Evolutionary conservation across 2,329 filamentous ascomycete genomes (phyloP).

Genomic region (Apiospora rasikravindrae): DNA sequence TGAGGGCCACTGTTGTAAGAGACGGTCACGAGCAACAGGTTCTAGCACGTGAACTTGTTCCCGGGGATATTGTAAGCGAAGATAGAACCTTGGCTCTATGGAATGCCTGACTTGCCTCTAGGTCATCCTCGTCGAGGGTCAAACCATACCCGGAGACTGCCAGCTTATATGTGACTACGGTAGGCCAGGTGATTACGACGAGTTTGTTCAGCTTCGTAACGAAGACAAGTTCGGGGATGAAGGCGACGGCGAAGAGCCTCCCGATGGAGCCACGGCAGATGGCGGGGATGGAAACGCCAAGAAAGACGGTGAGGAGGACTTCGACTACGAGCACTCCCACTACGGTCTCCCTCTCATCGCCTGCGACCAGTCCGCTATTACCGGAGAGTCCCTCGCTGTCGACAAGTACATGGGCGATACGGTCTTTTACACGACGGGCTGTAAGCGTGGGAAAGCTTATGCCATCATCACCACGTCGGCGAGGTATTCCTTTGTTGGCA

Average conservation of each 20-base stretch:
- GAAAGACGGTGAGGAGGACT: slow-evolving; percentile 57
- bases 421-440: slow-evolving; percentile 80
- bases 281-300: slow-evolving; percentile 58
- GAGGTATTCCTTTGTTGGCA: slow-evolving; percentile 76
- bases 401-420: slow-evolving; percentile 80
- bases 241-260: slow-evolving; percentile 16
- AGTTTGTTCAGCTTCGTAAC: slow-evolving; percentile 39
- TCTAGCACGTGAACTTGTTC: slow-evolving; percentile 75
- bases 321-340: slow-evolving; percentile 45
- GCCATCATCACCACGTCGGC: slow-evolving; percentile 71
- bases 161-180: slow-evolving; percentile 73
- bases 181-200: slow-evolving; percentile 68
- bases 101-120: neutral
- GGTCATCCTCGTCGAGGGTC: slow-evolving; percentile 44
- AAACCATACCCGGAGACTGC: slow-evolving; percentile 69
- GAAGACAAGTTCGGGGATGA: slow-evolving; percentile 31
- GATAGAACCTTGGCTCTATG: slow-evolving; percentile 24
- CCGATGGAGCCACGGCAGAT: slow-evolving; percentile 36
- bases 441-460: slow-evolving; percentile 81
- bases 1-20: slow-evolving; percentile 72
- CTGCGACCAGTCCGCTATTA: slow-evolving; percentile 80
- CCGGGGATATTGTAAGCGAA: slow-evolving; percentile 71
- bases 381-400: slow-evolving; percentile 79
- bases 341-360: slow-evolving; percentile 72
- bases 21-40: slow-evolving; percentile 72